Evolutionary conservation across 495 filamentous ascomycete genomes (phyloP), one percentile per base, ranked within the genome.

Genomic region (Lasiosphaeria ovina): DNA sequence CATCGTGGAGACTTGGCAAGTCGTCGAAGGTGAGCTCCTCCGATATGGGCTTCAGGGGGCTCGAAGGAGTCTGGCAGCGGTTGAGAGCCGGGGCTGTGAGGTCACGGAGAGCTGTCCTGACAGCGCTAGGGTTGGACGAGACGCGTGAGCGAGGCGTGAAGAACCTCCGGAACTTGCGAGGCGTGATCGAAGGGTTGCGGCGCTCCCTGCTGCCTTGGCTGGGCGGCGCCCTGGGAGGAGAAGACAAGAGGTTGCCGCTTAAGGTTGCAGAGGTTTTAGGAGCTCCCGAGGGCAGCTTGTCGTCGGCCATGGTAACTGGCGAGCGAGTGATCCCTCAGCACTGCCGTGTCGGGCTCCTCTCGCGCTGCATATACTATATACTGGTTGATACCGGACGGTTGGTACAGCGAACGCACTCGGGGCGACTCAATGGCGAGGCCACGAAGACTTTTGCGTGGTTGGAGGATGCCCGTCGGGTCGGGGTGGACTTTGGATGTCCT

Each of bases 81-180:
- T 90, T 90, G 38, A 86, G 70, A 14, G 77, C 81, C 5, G 85
- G 81, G 34, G 80, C 81, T 12, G 83, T 90, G 52, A 96, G 87
- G 50, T 91, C 87, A 54, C 80, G 79, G 53, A 96, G 79, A 51
- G 88, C 84, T 66, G 84, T 80, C 63, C 88, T 78, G 62, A 80
- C 82, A 14, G 83, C 78, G 63, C 76, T 83, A 3, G 62, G 82
- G 74, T 66, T 69, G 60, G 66, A 71, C 60, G 59, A 74, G 65
- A 77, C 76, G 49, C 77, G 69, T 34, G 76, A 72, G 16, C 77
- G 81, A 53, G 92, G 92, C 12, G 90, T 93, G 67, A 96, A 97
- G 77, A 97, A 97, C 35, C 85, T 80, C 45, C 75, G 85, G 66
- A 96, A 96, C 55, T 85, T 87, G 55, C 87, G 78, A 42, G 89